Percentiles rank a stretch among this genome's conserved stretches.
These are phyloP conservation scores for Eucalyptus shirleyi DNA, from an alignment of 345 rosid genomes.

Conservation along the genomic window DNA sequence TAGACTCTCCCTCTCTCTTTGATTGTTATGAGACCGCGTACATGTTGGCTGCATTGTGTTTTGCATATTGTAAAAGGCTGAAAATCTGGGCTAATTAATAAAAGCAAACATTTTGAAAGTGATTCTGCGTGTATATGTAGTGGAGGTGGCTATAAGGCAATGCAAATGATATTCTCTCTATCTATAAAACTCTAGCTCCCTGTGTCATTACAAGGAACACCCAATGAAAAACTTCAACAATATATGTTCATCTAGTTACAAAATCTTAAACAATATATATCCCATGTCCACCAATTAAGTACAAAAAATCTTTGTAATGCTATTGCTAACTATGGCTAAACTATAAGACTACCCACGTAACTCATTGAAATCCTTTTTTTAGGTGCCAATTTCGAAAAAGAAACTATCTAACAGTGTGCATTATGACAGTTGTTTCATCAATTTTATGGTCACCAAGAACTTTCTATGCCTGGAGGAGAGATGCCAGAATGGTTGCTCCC, in stretches of 20 bases:
- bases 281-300: accelerated
- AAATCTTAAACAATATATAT: neutral
- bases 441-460: accelerated
- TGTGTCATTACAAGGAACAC: neutral
- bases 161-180: neutral
- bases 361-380: neutral
- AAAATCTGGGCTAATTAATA: neutral
- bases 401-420: no score
- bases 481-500: no score
- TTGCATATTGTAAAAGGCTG: neutral
- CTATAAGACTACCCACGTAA: neutral
- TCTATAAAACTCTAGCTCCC: neutral
- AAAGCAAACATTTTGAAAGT: neutral
- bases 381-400: neutral
- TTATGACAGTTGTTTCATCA: no score
- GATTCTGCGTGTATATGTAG: accelerated
- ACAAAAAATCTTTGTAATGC: neutral
- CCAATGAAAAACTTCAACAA: neutral
- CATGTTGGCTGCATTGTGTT: neutral
- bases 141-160: neutral
- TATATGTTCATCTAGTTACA: neutral
- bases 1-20: neutral
- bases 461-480: no score
- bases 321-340: neutral
- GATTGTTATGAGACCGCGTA: neutral